phyloP scores from a whole-genome alignment of 768 basidiomycete genomes.

The Podaxis sp. region DNA sequence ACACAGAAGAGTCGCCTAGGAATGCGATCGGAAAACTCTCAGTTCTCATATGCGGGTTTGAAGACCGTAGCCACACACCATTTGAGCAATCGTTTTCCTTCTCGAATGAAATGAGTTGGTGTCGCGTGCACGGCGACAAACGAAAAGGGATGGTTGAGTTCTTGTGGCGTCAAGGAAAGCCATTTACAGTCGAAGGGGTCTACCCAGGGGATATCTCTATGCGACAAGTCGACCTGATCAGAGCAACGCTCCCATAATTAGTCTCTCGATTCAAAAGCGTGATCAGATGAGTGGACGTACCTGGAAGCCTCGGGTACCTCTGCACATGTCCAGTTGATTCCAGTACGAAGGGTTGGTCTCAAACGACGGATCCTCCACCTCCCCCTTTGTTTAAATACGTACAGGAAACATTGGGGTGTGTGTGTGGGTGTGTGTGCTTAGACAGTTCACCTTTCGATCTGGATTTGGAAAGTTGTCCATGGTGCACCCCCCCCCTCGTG shows the following conservation, averaged over 20 bases:
- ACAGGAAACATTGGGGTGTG: background rate
- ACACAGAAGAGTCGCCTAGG: background rate
- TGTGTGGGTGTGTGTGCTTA: background rate
- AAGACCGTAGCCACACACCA: background rate
- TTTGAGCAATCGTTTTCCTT: background rate
- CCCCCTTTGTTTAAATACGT: background rate
- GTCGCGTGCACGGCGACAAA: background rate
- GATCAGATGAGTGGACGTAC: background rate
- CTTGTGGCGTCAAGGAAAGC: background rate
- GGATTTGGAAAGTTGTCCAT: no score
- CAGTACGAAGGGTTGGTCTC: background rate
- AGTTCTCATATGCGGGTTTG: background rate
- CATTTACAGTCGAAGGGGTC: background rate
- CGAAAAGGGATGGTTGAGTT: background rate
- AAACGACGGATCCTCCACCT: background rate
- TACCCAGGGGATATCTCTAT: background rate
- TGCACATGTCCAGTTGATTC: background rate
- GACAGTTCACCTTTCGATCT: background rate
- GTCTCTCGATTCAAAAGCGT: background rate
- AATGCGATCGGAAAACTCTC: background rate
- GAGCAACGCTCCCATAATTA: background rate
- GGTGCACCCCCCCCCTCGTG: no score
- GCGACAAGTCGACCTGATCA: background rate
- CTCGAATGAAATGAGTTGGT: background rate
- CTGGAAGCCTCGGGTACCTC: background rate